Percentiles rank a stretch among this genome's conserved stretches.
Conservation (phyloP, 345 rosid species). For the Gossypium mustelinum region DNA sequence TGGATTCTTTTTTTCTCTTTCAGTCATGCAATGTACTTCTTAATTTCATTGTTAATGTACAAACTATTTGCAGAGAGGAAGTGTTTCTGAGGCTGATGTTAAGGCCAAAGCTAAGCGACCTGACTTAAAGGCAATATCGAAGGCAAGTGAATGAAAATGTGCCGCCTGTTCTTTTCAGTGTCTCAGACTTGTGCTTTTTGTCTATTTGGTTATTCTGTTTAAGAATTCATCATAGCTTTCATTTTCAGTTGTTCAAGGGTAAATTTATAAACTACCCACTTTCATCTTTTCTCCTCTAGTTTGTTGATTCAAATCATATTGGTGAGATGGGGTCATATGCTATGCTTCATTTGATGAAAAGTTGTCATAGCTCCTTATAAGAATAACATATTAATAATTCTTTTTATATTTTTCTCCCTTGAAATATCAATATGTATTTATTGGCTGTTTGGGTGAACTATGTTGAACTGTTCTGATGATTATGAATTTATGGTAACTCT, state of each 20-base stretch:
- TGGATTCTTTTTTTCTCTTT: not conserved
- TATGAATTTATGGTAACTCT: not conserved
- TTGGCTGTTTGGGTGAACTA: not conserved
- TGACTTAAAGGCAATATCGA: constrained; percentile 72
- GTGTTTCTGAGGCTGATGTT: constrained; percentile 23
- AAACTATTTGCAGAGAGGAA: constrained; percentile 34
- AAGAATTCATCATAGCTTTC: not conserved
- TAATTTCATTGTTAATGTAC: not conserved
- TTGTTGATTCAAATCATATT: not conserved
- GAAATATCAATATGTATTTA: not conserved
- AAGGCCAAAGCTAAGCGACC: constrained; percentile 57
- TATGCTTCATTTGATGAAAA: not conserved
- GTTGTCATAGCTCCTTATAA: not conserved
- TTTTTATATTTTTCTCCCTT: not conserved
- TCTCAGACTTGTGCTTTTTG: not conserved
- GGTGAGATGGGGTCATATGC: not conserved
- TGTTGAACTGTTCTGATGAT: not conserved
- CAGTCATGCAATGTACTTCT: not conserved
- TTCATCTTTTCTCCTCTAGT: not conserved
- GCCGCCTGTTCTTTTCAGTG: not conserved
- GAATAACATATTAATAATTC: not conserved
- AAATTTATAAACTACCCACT: not conserved
- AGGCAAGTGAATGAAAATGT: constrained; percentile 42
- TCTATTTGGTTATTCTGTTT: not conserved
- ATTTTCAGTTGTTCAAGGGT: not conserved